A percentile compares a stretch with the other conserved stretches of the same genome.
Evolutionary conservation across 352 stramenopile genomes (phyloP).

Genomic region (Chrysophaeum taylorii): DNA sequence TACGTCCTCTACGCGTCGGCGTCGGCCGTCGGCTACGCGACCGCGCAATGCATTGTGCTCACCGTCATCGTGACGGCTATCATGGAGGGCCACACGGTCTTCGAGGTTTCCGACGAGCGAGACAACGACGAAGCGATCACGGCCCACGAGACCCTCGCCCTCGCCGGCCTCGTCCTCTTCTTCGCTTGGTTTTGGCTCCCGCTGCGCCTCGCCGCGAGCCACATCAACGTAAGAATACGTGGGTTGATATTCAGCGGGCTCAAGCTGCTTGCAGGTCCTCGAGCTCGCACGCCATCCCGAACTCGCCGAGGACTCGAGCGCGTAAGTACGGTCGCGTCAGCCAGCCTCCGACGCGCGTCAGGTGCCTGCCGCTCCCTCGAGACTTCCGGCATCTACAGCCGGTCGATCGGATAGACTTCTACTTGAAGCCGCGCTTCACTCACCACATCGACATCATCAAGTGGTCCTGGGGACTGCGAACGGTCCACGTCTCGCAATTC

Average conservation of each 20-base stretch:
- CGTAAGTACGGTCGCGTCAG: neutral
- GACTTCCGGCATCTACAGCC: neutral
- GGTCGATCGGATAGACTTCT: neutral
- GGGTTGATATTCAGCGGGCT: too few species aligned
- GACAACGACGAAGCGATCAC: neutral
- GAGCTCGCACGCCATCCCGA: neutral
- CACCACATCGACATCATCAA: neutral
- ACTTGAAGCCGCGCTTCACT: neutral
- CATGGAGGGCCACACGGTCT: conserved; percentile 14
- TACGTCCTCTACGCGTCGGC: neutral
- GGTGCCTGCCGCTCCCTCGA: neutral
- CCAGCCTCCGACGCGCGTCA: neutral
- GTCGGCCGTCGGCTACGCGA: conserved; percentile 6
- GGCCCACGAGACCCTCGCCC: neutral
- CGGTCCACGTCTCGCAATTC: neutral
- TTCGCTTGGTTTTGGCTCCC: conserved; percentile 13
- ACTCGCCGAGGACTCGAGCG: neutral
- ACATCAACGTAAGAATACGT: too few species aligned
- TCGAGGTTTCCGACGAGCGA: neutral
- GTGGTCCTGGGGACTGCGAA: neutral
- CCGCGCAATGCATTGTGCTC: conserved; percentile 3
- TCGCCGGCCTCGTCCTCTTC: neutral
- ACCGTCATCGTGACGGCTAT: conserved; percentile 9
- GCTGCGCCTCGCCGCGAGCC: neutral
- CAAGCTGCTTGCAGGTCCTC: too few species aligned